Conservation (phyloP, 441 rosid species). For the Capsella rubella region DNA sequence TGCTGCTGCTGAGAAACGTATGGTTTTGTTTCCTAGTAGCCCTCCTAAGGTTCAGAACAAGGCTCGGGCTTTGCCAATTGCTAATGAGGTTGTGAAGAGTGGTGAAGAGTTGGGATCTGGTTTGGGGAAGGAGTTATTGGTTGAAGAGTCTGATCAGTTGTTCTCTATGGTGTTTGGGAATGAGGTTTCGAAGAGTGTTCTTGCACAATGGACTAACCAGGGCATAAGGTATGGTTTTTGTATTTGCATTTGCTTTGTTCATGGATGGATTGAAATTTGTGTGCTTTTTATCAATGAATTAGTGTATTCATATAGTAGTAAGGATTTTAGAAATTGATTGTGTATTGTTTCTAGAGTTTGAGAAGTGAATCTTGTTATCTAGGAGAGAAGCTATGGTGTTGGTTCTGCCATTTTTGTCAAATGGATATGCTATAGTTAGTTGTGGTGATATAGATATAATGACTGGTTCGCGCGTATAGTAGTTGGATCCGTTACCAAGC, state of each 20-base stretch:
- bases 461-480: neutral
- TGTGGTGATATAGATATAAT: neutral
- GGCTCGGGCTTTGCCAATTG: constrained; percentile 41
- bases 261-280: neutral
- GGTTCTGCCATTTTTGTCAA: neutral
- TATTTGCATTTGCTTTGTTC: neutral
- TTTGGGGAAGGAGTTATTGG: constrained; percentile 52
- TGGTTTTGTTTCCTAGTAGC: constrained; percentile 48
- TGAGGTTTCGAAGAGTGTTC: constrained; percentile 69
- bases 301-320: neutral
- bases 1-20: constrained; percentile 96
- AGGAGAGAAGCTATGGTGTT: constrained; percentile 9
- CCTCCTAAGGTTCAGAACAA: constrained; percentile 40
- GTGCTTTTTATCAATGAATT: neutral
- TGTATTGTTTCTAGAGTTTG: neutral
- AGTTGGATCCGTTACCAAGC: neutral
- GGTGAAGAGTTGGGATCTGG: constrained; percentile 42
- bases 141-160: constrained; percentile 65
- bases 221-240: constrained; percentile 72
- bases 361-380: neutral
- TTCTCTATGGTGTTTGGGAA: constrained; percentile 79
- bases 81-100: constrained; percentile 31
- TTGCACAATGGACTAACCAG: constrained; percentile 97
- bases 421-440: neutral
- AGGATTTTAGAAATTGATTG: neutral